Evolutionary conservation across 208 protist genomes (phyloP), one percentile per base, ranked within the genome.

Genomic region (Leishmania tarentolae): DNA sequence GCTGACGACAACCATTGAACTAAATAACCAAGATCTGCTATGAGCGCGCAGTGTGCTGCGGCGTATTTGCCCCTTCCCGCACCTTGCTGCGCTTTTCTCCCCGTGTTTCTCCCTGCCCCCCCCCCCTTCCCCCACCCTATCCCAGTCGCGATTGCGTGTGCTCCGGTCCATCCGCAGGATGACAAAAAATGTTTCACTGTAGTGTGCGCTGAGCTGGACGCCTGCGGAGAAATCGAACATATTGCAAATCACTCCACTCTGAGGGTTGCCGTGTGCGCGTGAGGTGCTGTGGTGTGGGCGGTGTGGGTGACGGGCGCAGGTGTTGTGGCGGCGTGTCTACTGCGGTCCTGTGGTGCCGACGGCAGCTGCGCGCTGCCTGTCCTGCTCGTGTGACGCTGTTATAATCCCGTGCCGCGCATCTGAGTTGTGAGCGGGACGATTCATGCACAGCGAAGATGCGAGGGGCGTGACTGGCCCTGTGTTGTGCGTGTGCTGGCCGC

Each of bases 21-120:
- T 79, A 57, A 46, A 82, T 83, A 88, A 91, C 91, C 91, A 94
- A 94, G 91, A 94, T 94, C 89, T 93, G 90, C 90, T 91, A 95
- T 95, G 90, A 93, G 56, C 8, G 28, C 56, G 56, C 35, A n/a
- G 40, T 73, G 44, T 47, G 28, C 40, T 71, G 47, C 6, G 44
- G 75, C 44, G 75, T 52, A 42, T 78, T 19, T 42, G 44, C 46
- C 46, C 46, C 46, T 47, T 47, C 5, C 46, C 8, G 5, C 24
- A 1, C 57, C 57, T 31, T 56, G 65, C 35, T 52, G 28, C 40
- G 28, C 47, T 17, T 46, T 31, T 21, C 42, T 21, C 7, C 66
- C n/a, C 69, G 2, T n/a, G 2, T 2, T 47, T 37, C 28, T 40
- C 46, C 65, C 37, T 28, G 44, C 44, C 1, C 69, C 13, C 61